Percentiles rank a stretch among this genome's conserved stretches.
Conservation (phyloP, 73 alveolate species). For the Paramecium biaurelia region DNA sequence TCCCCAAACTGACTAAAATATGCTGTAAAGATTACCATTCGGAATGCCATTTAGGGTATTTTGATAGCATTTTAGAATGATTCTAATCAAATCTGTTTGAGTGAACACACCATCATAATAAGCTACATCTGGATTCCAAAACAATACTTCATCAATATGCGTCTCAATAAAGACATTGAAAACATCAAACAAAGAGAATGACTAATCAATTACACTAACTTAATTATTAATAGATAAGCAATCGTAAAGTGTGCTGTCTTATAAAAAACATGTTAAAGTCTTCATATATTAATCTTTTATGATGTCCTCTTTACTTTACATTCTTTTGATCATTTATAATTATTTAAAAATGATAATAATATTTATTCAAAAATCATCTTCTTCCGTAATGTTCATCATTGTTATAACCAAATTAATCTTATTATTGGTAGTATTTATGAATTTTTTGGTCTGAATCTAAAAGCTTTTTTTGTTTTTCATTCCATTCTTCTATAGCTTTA, state of each 20-base stretch:
- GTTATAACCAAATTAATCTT: not conserved
- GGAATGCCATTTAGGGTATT: not conserved
- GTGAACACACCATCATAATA: conserved; percentile 52
- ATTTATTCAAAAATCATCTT: conserved; percentile 3
- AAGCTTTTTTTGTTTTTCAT: not conserved
- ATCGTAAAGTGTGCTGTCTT: conserved; percentile 11
- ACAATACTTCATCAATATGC: conserved; percentile 50
- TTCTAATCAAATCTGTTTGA: conserved; percentile 35
- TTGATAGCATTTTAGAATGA: not conserved
- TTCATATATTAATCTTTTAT: conserved; percentile 4
- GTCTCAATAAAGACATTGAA: not conserved
- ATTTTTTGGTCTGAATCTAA: not conserved
- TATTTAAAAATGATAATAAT: not conserved
- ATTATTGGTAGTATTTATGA: not conserved
- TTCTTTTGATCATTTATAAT: not conserved
- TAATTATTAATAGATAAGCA: conserved; percentile 39
- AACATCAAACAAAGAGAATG: conserved; percentile 36
- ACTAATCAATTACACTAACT: conserved; percentile 40
- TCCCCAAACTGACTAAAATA: conserved; percentile 14
- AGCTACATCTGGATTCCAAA: conserved; percentile 60
- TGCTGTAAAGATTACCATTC: not conserved
- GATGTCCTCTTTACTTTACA: conserved; percentile 30
- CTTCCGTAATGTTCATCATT: not conserved
- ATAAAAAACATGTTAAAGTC: not conserved
- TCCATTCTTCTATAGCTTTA: conserved; percentile 49